These are phyloP conservation scores for Seiridium cupressi DNA, from an alignment of 2,329 filamentous ascomycete species.

Conservation along the genomic window DNA sequence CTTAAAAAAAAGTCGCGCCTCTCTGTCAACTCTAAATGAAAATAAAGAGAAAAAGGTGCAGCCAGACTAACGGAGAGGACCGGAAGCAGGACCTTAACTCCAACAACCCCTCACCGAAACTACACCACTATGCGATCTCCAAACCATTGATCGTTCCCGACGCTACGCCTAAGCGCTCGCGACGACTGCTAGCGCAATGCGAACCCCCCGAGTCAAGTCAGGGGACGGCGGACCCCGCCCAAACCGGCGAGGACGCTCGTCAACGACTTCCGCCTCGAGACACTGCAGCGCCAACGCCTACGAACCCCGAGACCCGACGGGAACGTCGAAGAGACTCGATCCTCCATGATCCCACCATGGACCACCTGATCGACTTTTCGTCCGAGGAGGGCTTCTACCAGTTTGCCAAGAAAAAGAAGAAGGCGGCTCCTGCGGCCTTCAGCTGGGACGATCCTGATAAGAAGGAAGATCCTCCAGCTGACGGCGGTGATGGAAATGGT, in stretches of 20 bases:
- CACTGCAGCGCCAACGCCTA: slow-evolving; percentile 20
- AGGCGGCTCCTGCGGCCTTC: slow-evolving; percentile 14
- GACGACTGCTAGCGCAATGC: slow-evolving; percentile 16
- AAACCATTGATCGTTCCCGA: slow-evolving; percentile 28
- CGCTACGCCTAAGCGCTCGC: slow-evolving; percentile 35
- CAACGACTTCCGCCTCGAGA: slow-evolving; percentile 24
- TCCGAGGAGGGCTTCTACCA: slow-evolving; percentile 54
- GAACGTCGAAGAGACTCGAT: slow-evolving; percentile 29
- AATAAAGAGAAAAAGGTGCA: not conserved
- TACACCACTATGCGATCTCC: slow-evolving; percentile 10
- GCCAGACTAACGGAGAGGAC: slow-evolving; percentile 15
- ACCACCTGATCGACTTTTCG: slow-evolving; percentile 54
- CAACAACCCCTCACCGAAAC: slow-evolving; percentile 10
- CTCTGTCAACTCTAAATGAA: slow-evolving; percentile 11
- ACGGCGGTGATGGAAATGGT: slow-evolving; percentile 29
- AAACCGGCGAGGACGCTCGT: slow-evolving; percentile 20
- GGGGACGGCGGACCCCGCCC: slow-evolving; percentile 16
- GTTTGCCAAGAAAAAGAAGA: slow-evolving; percentile 49
- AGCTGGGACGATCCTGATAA: slow-evolving; percentile 27
- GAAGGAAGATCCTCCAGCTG: slow-evolving; percentile 32
- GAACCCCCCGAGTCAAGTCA: slow-evolving; percentile 15
- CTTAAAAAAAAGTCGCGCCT: not conserved
- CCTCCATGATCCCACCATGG: slow-evolving; percentile 43
- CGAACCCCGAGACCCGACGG: slow-evolving; percentile 19
- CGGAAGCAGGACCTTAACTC: slow-evolving; percentile 13